These are phyloP conservation scores for Jaltomata sinuosa DNA, from an alignment of 257 asterid genomes.

Conservation along the genomic window DNA sequence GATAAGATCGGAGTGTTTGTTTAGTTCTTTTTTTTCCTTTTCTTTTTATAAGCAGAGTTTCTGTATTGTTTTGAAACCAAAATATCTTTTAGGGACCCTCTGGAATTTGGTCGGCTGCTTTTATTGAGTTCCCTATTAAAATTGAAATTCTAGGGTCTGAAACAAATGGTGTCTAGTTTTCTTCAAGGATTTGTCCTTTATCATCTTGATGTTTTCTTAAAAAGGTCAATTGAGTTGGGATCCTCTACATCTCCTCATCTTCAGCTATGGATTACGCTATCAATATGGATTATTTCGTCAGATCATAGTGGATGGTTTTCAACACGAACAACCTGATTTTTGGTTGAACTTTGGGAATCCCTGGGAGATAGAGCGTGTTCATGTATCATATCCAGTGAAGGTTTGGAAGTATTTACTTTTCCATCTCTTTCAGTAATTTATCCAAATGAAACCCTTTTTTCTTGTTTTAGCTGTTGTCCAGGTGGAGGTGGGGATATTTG, in stretches of 20 bases:
- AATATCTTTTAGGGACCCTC: background rate
- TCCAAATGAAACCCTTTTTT: background rate
- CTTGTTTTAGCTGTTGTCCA: background rate
- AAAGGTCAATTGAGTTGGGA: constrained; percentile 1
- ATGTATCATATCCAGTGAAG: constrained; percentile 45
- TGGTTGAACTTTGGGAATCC: constrained; percentile 53
- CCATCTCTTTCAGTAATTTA: background rate
- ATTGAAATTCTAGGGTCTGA: background rate
- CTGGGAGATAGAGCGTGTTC: constrained; percentile 53
- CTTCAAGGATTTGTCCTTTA: background rate
- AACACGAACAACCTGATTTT: constrained; percentile 46
- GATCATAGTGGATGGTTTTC: constrained; percentile 41
- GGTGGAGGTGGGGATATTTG: background rate
- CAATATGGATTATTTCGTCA: constrained; percentile 49
- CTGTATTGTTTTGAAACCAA: background rate
- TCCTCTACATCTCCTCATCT: constrained; percentile 1
- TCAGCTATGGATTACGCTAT: constrained; percentile 47
- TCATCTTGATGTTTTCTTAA: background rate
- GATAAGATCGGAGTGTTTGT: background rate
- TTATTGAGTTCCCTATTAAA: background rate
- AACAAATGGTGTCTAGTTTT: background rate
- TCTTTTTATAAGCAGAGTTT: background rate
- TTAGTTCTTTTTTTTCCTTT: background rate
- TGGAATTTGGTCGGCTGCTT: background rate
- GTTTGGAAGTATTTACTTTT: constrained; percentile 18